Evolutionary conservation across 768 basidiomycete species (phyloP), one percentile per base, ranked within the genome.

Genomic region (Fistulinella prunicolor): DNA sequence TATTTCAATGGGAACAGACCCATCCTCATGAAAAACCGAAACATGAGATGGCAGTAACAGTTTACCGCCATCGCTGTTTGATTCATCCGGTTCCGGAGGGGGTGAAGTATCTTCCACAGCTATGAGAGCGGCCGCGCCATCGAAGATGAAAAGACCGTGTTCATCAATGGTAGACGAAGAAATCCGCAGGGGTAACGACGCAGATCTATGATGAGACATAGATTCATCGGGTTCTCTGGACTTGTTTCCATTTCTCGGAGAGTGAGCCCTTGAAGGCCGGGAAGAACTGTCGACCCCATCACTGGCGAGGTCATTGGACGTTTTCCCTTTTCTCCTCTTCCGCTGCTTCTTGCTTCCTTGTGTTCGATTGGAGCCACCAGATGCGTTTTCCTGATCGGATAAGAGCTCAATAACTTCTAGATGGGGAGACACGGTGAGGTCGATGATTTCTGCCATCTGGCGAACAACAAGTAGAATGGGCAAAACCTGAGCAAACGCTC

Each of bases 1-100:
- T 17, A 83, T 74, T 49, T 78, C 71, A 23, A 74, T 65, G 4
- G 78, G 71, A 13, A 71, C 64, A 37, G 64, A 59, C 26, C 47
- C 70, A 37, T 59, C 37, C 16, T 52, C 57, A 17, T 45, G 46
- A 16, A 80, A 69, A 6, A 89, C 72, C 8, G 75, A 75, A 21
- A 90, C 89, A 66, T 91, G 88, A 1, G 80, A 67, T 0, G 89
- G 89, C 10, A 91, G 70, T 20, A 88, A 66, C 12, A 91, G 55
- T 40, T 51, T 43, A 43, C 32, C 45, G 8, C 9, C 34, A 10
- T 43, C 56, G 39, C 26, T 35, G 44, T 54, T 64, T 60, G 53
- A 39, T 42, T 66, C 56, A 7, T 47, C 47, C 0, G 51, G 44
- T 19, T 50, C 53, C 19, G 56, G 35, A 28, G 41, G 45, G n/a